A percentile compares a stretch with the other conserved stretches of the same genome.
phyloP scores from a whole-genome alignment of 305 asterid species.

The Solanum aculeatissimum region DNA sequence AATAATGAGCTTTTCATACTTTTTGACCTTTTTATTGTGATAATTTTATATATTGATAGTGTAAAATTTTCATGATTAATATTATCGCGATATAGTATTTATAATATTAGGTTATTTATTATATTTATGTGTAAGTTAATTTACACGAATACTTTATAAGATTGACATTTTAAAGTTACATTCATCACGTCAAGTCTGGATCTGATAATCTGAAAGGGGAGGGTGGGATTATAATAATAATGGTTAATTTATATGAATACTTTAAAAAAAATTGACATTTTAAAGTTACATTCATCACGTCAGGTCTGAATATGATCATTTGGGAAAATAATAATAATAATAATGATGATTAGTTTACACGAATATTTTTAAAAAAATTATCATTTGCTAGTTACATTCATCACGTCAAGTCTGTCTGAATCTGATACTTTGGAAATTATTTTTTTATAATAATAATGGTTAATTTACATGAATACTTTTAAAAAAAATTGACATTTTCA shows the following conservation, averaged over 20 bases:
- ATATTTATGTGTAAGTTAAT: background rate
- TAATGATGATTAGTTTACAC: no score
- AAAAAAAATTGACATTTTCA: no score
- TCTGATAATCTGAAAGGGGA: background rate
- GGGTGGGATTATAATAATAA: no score
- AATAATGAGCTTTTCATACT: slow-evolving; percentile 29
- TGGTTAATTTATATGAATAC: no score
- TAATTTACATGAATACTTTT: background rate
- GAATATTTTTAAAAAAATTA: background rate
- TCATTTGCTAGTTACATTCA: no score
- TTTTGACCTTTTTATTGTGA: background rate
- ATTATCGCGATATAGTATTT: background rate
- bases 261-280: background rate
- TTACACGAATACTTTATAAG: background rate
- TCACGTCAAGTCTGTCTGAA: no score
- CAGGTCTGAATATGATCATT: no score
- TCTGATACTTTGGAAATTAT: no score
- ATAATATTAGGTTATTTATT: background rate
- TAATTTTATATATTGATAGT: background rate
- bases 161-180: background rate
- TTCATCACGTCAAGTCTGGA: background rate
- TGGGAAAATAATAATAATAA: no score
- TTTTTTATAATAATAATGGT: no score
- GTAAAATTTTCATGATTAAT: background rate
- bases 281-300: no score